Percentiles rank a stretch among this genome's conserved stretches.
These are phyloP conservation scores for Cladosporium sp. DNA, from an alignment of 2,329 filamentous ascomycete species.

Conservation along the genomic window DNA sequence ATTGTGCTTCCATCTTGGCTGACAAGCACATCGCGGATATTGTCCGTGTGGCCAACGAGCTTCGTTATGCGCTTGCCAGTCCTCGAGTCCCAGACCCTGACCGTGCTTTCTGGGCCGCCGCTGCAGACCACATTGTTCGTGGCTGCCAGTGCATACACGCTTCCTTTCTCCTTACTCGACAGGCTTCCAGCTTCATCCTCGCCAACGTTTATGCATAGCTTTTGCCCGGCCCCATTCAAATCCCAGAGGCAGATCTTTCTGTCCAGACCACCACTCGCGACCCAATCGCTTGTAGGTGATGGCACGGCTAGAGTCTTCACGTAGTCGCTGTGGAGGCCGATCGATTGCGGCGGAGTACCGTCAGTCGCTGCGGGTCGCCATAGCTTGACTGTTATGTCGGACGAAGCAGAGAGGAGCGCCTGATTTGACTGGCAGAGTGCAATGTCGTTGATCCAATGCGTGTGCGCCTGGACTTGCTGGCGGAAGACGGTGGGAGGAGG, in stretches of 20 bases:
- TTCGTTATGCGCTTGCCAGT: conserved; percentile 89
- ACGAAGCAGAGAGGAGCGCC: conserved; percentile 80
- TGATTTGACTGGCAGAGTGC: conserved; percentile 70
- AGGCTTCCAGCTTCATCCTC: conserved; percentile 71
- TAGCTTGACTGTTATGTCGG: conserved; percentile 87
- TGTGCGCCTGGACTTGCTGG: conserved; percentile 71
- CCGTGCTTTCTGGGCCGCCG: conserved; percentile 88
- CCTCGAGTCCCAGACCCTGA: conserved; percentile 84
- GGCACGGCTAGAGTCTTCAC: conserved; percentile 89
- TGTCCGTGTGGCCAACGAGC: conserved; percentile 94
- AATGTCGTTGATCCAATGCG: conserved; percentile 95
- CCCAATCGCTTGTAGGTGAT: conserved; percentile 66
- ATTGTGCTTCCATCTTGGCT: conserved; percentile 85
- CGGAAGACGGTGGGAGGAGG: conserved; percentile 48
- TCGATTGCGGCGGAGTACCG: conserved; percentile 63
- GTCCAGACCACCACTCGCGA: conserved; percentile 89
- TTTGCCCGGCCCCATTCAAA: conserved; percentile 77
- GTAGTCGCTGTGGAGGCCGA: conserved; percentile 92
- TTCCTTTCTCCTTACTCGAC: conserved; percentile 74
- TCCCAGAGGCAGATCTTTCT: conserved; percentile 93
- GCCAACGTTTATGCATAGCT: conserved; percentile 75
- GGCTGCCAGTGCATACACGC: conserved; percentile 82
- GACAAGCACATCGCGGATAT: conserved; percentile 83
- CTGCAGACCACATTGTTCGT: conserved; percentile 78
- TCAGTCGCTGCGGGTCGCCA: conserved; percentile 71